Percentiles rank a stretch among this genome's conserved stretches.
Evolutionary conservation across 2,329 filamentous ascomycete genomes (phyloP).

Genomic region (Beauveria sp.): DNA sequence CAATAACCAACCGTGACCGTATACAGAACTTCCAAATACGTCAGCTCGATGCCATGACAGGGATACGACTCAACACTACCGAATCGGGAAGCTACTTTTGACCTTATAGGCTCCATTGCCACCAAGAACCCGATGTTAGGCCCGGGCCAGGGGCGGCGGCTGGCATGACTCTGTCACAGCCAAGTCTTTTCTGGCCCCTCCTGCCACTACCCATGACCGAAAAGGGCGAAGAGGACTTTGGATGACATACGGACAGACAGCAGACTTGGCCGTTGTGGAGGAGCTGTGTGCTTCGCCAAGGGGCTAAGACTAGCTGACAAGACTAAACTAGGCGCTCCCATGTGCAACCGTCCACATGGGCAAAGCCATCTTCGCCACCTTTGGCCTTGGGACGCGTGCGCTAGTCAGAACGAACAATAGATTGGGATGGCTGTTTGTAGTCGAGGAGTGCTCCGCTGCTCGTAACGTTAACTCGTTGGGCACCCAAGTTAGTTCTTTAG

Average conservation of each 20-base stretch:
- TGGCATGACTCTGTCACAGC: not conserved
- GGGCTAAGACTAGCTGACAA: no score
- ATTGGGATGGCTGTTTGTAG: not conserved
- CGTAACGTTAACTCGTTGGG: conserved; percentile 6
- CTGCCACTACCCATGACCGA: not conserved
- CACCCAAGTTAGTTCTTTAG: not conserved
- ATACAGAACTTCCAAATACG: not conserved
- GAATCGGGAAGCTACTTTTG: conserved; percentile 3
- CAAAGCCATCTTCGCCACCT: not conserved
- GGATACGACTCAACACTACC: not conserved
- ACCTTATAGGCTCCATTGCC: not conserved
- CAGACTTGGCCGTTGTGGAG: not conserved
- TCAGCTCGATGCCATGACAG: not conserved
- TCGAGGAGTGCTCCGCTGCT: not conserved
- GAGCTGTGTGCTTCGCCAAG: not conserved
- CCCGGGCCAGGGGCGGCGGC: not conserved
- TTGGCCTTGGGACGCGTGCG: not conserved
- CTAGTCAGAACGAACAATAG: not conserved
- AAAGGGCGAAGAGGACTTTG: not conserved
- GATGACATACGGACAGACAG: not conserved
- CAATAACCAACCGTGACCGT: not conserved
- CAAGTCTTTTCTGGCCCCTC: not conserved
- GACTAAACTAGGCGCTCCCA: not conserved
- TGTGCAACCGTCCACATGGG: conserved; percentile 4
- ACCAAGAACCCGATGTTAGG: not conserved